Evolutionary conservation across 2,329 filamentous ascomycete species (phyloP).

Genomic region (Acephala macrosclerotiorum): DNA sequence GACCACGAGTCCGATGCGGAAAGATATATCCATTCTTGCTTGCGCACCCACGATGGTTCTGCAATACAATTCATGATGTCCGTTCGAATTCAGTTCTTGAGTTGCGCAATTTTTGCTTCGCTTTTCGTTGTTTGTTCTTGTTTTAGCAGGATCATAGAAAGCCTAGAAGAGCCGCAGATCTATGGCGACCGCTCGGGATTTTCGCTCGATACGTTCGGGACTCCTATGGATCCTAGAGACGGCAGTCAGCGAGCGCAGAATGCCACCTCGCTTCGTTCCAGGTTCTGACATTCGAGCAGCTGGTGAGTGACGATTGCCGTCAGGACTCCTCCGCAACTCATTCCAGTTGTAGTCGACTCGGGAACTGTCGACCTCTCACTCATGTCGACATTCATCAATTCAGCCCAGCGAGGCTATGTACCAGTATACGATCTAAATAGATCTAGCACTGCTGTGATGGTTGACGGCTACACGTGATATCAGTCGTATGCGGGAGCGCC

Average conservation of each 20-base stretch:
- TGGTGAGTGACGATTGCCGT: neutral
- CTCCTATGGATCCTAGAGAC: neutral
- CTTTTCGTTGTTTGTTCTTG: neutral
- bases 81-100: neutral
- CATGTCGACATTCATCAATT: neutral
- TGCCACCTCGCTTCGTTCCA: too few species aligned
- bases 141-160: neutral
- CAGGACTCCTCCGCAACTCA: neutral
- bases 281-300: neutral
- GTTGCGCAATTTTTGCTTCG: neutral
- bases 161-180: neutral
- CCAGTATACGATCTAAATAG: neutral
- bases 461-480: slow-evolving; percentile 1
- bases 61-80: neutral
- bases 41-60: neutral
- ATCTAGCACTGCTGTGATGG: neutral
- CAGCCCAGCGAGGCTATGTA: neutral
- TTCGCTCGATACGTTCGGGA: neutral
- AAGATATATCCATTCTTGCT: neutral
- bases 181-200: slow-evolving; percentile 3
- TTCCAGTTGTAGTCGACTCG: neutral
- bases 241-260: neutral
- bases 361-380: slow-evolving; percentile 6
- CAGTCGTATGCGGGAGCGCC: neutral
- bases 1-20: neutral